A percentile compares a stretch with the other conserved stretches of the same genome.
phyloP scores from a whole-genome alignment of 495 filamentous ascomycete genomes.

The Lasiosphaeria ovina region DNA sequence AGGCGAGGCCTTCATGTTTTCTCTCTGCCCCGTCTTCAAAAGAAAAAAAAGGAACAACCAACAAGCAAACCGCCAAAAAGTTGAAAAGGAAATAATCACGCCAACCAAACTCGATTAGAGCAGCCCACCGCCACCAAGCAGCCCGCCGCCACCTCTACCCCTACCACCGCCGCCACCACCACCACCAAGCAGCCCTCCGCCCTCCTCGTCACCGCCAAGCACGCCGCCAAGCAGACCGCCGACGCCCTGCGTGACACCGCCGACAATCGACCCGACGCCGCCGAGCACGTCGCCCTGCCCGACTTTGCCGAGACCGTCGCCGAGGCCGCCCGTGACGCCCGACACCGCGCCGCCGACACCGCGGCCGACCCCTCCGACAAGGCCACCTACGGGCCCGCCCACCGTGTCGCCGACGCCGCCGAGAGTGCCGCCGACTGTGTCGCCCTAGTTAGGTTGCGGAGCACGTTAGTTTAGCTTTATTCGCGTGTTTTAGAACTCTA shows the following conservation, averaged over 20 bases:
- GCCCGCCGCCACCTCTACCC: too few relatives aligned
- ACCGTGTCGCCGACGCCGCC: conserved; percentile 28
- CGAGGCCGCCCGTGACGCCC: conserved; percentile 24
- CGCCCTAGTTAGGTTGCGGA: conserved; percentile 16
- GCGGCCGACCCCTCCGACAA: conserved; percentile 23
- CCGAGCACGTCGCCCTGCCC: conserved; percentile 26
- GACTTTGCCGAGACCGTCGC: conserved; percentile 27
- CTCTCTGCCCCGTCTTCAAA: too few relatives aligned
- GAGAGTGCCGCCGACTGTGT: conserved; percentile 24
- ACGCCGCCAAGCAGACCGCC: conserved; percentile 25
- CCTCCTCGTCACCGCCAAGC: conserved; percentile 12
- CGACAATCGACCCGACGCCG: conserved; percentile 23
- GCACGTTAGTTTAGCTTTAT: conserved; percentile 1
- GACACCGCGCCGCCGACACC: conserved; percentile 24
- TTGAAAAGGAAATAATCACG: too few relatives aligned
- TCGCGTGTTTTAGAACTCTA: neutral
- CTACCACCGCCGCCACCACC: too few relatives aligned
- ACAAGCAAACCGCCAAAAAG: too few relatives aligned
- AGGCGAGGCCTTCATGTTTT: too few relatives aligned
- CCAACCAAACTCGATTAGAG: too few relatives aligned
- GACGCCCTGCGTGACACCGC: conserved; percentile 24
- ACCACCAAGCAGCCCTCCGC: neutral
- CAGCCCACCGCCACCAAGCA: too few relatives aligned
- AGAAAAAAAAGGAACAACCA: too few relatives aligned
- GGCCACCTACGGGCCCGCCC: conserved; percentile 24